Evolutionary conservation across 495 filamentous ascomycete species (phyloP).

Genomic region (Podospora appendiculata): DNA sequence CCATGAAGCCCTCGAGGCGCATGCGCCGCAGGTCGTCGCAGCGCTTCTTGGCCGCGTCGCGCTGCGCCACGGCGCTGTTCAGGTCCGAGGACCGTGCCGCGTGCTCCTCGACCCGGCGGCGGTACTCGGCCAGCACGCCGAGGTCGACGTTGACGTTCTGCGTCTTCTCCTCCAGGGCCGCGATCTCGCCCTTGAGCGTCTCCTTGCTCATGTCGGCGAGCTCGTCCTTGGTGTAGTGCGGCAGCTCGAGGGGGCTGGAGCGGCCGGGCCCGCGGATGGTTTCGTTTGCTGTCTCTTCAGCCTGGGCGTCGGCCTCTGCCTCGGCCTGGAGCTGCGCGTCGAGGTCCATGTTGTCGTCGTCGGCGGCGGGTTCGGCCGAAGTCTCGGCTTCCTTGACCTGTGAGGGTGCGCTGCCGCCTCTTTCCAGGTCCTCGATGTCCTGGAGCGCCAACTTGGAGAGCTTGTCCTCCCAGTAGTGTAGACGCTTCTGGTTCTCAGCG

Average conservation of each 20-base stretch:
- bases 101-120: conserved; percentile 81
- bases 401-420: conserved; percentile 6
- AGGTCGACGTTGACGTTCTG: conserved; percentile 85
- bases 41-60: conserved; percentile 80
- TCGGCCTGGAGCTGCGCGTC: conserved; percentile 20
- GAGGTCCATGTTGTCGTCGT: conserved; percentile 15
- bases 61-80: conserved; percentile 59
- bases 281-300: conserved; percentile 18
- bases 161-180: conserved; percentile 83
- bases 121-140: conserved; percentile 86
- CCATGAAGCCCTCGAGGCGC: conserved; percentile 95
- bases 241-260: conserved; percentile 48
- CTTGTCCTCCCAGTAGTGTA: conserved; percentile 83
- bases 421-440: conserved; percentile 60
- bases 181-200: conserved; percentile 78
- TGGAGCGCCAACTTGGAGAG: conserved; percentile 71
- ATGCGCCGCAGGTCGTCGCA: conserved; percentile 85
- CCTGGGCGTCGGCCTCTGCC: conserved; percentile 14
- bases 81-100: conserved; percentile 74
- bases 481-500: conserved; percentile 75
- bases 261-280: conserved; percentile 15
- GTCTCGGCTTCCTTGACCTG: neutral
- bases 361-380: conserved; percentile 10
- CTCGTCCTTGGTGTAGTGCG: conserved; percentile 82
- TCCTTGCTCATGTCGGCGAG: conserved; percentile 88